phyloP scores from a whole-genome alignment of 768 basidiomycete genomes.

The Dioszegia hungarica region DNA sequence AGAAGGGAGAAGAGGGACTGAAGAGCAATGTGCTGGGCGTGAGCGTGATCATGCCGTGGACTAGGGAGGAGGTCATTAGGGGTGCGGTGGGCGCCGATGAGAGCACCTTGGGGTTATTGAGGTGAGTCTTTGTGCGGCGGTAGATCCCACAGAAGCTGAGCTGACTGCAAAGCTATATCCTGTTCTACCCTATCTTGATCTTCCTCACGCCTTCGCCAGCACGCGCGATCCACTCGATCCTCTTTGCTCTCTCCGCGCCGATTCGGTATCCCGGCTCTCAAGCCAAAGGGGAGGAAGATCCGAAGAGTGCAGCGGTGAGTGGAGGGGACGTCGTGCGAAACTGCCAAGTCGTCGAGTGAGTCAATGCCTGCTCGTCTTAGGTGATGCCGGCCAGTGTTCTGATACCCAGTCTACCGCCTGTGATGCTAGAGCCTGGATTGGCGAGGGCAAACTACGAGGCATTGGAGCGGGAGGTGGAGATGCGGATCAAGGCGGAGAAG shows the following conservation, averaged over 20 bases:
- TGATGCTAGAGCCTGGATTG: slow-evolving; percentile 26
- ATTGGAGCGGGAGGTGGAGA: slow-evolving; percentile 37
- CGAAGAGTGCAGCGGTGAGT: slow-evolving; percentile 17
- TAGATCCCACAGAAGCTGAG: neutral
- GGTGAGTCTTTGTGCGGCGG: slow-evolving; percentile 52
- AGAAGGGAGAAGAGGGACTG: slow-evolving; percentile 27
- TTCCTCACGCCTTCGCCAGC: slow-evolving; percentile 65
- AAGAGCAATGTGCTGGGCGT: slow-evolving; percentile 44
- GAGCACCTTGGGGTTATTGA: slow-evolving; percentile 58
- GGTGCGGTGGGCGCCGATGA: slow-evolving; percentile 46
- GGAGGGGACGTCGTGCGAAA: slow-evolving; percentile 41
- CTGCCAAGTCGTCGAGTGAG: slow-evolving; percentile 38
- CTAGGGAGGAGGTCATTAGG: slow-evolving; percentile 37
- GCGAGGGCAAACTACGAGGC: slow-evolving; percentile 31
- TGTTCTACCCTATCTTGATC: slow-evolving; percentile 63
- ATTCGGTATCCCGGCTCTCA: slow-evolving; percentile 19
- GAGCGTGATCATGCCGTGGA: slow-evolving; percentile 42
- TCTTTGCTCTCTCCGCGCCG: slow-evolving; percentile 63
- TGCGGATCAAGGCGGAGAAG: slow-evolving; percentile 22
- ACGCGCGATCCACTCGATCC: slow-evolving; percentile 65
- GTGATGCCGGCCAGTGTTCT: neutral
- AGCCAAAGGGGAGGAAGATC: slow-evolving; percentile 8
- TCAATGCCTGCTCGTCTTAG: neutral
- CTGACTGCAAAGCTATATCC: slow-evolving; percentile 57
- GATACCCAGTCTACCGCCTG: slow-evolving; percentile 24